A percentile compares a stretch with the other conserved stretches of the same genome.
Evolutionary conservation across 139 green algal species (phyloP).

Genomic region (Marvania coccoides): DNA sequence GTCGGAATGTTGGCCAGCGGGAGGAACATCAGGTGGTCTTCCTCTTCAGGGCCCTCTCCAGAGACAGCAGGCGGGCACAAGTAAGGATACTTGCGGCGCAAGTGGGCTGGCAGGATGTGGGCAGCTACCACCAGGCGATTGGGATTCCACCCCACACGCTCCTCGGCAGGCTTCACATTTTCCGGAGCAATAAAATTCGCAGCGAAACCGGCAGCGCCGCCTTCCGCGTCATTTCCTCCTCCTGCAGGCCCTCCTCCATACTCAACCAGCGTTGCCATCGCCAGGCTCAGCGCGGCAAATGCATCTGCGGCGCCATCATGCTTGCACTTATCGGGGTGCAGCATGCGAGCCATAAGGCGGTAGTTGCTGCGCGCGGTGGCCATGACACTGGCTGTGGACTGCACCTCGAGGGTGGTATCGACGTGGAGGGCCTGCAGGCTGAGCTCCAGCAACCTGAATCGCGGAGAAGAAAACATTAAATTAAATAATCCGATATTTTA

Average conservation of each 20-base stretch:
- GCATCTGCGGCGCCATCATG: slow-evolving; percentile 36
- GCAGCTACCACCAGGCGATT: slow-evolving; percentile 7
- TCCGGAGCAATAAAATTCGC: not conserved
- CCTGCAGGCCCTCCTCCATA: not conserved
- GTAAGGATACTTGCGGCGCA: not conserved
- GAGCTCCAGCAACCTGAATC: not conserved
- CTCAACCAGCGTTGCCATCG: slow-evolving; percentile 10
- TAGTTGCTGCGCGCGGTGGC: slow-evolving; percentile 20
- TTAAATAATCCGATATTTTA: not conserved
- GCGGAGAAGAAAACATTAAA: not conserved
- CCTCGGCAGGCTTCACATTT: not conserved
- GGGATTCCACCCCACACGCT: slow-evolving; percentile 4
- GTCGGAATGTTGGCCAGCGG: slow-evolving; percentile 4
- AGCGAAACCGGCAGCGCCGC: not conserved
- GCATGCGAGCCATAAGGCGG: slow-evolving; percentile 43
- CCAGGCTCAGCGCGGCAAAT: slow-evolving; percentile 41
- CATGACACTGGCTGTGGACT: not conserved
- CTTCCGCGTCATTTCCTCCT: not conserved
- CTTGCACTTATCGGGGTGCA: slow-evolving; percentile 72
- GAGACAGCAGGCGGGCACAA: slow-evolving; percentile 7
- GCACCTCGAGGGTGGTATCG: too few species aligned
- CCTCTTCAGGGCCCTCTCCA: not conserved
- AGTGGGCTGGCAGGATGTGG: not conserved
- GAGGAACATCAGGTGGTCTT: slow-evolving; percentile 10
- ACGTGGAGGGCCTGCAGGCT: not conserved